Base-by-base conservation (phyloP, 176 grass and related monocot genomes). In the Aegilops speltoides region DNA sequence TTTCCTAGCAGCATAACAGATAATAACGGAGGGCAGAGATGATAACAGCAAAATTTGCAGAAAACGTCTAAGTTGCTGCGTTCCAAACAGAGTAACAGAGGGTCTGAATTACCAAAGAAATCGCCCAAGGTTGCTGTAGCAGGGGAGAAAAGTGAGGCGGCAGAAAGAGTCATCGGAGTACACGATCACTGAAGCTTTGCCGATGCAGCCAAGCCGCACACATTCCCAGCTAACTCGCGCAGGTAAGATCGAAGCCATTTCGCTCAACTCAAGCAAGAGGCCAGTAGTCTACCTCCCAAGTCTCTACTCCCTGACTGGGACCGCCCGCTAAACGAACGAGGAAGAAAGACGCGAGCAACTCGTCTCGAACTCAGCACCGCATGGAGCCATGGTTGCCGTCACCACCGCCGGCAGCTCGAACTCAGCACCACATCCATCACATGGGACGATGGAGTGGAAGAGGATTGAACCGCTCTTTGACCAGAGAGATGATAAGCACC, bases 191-290 rank as follows among this genome's bases (percentile, higher is more conserved):
- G 0, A 34, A 77, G 19, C 37, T 12, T 12, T 25, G 33, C 7
- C 20, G 48, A 20, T 40, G 40, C 6, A 84, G 56, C 13, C 23
- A 32, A 8, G 66, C 11, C 12, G 22, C 73, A 36, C 16, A 54
- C 73, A 74, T 46, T 86, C 61, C 69, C 46, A 85, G 36, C 69
- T 23, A 81, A 80, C n/a, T 37, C 7, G 16, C 61, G n/a, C 46
- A 4, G 33, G 13, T 28, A 43, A 59, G 41, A 66, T 66, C n/a
- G 36, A 73, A 22, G 4, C 19, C 9, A 23, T 48, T 62, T 70
- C 29, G 72, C n/a, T n/a, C n/a, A n/a, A n/a, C 65, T 32, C 36
- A 25, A 79, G 64, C 11, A 73, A 2, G 15, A 54, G 5, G n/a
- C n/a, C n/a, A n/a, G n/a, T n/a, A n/a, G n/a, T n/a, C n/a, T n/a